Conservation (phyloP, 768 basidiomycete genomes). For the Pulveroboletus sp. region DNA sequence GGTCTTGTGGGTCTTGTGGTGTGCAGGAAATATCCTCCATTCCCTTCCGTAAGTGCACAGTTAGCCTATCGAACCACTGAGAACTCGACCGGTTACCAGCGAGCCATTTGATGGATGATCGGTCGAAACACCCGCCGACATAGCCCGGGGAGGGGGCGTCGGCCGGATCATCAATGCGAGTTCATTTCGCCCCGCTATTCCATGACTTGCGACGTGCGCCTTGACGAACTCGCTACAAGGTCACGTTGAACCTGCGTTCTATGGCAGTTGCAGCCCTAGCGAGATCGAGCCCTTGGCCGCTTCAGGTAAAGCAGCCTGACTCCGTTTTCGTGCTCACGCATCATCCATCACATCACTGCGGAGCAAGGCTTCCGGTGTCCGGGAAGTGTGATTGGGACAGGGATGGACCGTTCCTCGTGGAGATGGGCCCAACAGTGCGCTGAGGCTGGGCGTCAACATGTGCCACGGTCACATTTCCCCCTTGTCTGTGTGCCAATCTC, state of each 20-base stretch:
- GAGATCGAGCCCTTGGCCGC: too few species aligned
- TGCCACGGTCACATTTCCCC: constrained; percentile 6
- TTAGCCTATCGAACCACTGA: constrained; percentile 1
- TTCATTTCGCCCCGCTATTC: not conserved
- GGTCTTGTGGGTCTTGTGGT: constrained; percentile 2
- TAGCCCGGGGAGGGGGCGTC: not conserved
- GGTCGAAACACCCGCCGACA: not conserved
- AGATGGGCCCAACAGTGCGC: not conserved
- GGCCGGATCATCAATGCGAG: constrained; percentile 20
- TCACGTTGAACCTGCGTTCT: constrained; percentile 6
- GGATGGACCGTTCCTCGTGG: constrained; percentile 4
- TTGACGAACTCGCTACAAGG: not conserved
- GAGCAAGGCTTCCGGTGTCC: not conserved
- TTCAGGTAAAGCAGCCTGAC: not conserved
- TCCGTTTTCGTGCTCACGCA: constrained; percentile 6
- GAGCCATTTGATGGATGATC: not conserved
- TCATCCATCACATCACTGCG: constrained; percentile 7
- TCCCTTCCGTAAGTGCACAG: constrained; percentile 7
- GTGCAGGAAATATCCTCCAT: constrained; percentile 10
- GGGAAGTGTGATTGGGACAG: not conserved
- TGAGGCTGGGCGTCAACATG: constrained; percentile 6
- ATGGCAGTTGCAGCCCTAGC: not conserved
- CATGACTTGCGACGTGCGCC: constrained; percentile 2
- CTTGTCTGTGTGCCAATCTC: not conserved
- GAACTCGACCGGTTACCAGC: not conserved